Conservation (phyloP, 2,329 filamentous ascomycete genomes). For the Trematosphaeria pertusa region DNA sequence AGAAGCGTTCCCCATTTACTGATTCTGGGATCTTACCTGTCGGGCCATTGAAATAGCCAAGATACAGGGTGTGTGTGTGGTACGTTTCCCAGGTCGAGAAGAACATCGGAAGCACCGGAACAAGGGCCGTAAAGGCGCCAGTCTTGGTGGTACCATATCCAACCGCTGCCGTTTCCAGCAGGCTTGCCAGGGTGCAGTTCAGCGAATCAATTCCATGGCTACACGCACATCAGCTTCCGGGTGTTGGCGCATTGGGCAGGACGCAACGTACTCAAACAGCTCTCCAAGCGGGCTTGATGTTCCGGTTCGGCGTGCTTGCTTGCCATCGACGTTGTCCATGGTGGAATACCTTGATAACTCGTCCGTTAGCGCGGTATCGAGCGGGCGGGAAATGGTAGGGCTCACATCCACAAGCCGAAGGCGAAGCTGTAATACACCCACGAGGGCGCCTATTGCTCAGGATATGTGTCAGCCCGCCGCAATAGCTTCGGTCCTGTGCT, state of each 20-base stretch:
- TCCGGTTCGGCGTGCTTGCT: constrained; percentile 92
- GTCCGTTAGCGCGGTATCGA: constrained; percentile 18
- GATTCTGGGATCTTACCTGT: constrained; percentile 65
- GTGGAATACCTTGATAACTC: constrained; percentile 73
- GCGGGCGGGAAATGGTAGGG: background rate
- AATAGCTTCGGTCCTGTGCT: no score
- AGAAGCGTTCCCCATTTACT: no score
- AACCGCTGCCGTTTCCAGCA: constrained; percentile 93
- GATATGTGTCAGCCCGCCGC: no score
- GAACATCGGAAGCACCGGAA: constrained; percentile 96
- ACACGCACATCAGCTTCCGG: constrained; percentile 29
- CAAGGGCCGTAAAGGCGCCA: constrained; percentile 88
- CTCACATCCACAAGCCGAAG: constrained; percentile 89
- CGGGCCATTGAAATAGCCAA: constrained; percentile 95
- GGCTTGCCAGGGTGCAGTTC: constrained; percentile 92
- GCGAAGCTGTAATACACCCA: constrained; percentile 98
- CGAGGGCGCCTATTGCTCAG: constrained; percentile 69
- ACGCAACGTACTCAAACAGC: constrained; percentile 77
- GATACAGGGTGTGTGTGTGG: constrained; percentile 95
- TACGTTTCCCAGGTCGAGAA: constrained; percentile 99
- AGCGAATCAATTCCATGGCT: constrained; percentile 95
- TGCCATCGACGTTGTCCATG: constrained; percentile 98
- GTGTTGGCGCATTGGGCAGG: constrained; percentile 29
- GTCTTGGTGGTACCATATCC: constrained; percentile 83
- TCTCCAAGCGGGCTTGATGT: constrained; percentile 95